phyloP scores from a whole-genome alignment of 164 flowering plant genomes.

The Nymphaea colorata region DNA sequence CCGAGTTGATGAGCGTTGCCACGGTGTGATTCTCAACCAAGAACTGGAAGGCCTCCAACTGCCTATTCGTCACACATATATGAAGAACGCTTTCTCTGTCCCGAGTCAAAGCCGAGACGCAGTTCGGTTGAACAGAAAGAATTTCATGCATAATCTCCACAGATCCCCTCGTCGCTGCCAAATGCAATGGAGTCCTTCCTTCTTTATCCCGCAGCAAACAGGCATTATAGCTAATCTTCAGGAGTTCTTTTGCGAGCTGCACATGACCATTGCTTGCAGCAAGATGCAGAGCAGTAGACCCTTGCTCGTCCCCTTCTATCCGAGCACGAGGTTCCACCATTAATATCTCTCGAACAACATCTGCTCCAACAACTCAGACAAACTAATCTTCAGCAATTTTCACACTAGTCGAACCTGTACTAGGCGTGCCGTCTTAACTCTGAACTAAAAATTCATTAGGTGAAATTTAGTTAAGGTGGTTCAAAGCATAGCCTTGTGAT shows the following conservation, averaged over 20 bases:
- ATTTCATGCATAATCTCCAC: neutral
- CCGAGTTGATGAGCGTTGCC: neutral
- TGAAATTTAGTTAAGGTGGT: too few relatives aligned
- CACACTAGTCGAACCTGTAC: neutral
- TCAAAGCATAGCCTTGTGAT: too few relatives aligned
- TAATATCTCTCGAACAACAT: neutral
- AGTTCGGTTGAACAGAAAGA: neutral
- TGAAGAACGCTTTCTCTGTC: conserved; percentile 1
- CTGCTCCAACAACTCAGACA: neutral
- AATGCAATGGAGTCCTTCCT: conserved; percentile 1
- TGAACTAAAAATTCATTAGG: too few relatives aligned
- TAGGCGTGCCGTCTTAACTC: too few relatives aligned
- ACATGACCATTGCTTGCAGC: conserved; percentile 2
- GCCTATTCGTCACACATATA: neutral
- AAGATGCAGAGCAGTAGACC: neutral
- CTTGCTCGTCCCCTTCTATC: neutral
- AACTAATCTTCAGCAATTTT: neutral
- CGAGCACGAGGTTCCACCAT: neutral
- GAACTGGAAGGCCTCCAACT: neutral
- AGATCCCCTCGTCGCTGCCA: neutral
- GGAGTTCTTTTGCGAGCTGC: neutral
- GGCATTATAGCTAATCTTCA: neutral
- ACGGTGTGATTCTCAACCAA: neutral
- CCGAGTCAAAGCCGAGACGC: neutral
- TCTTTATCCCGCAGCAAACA: neutral